phyloP scores from a whole-genome alignment of 163 green algal species.

The Scenedesmus sp. region DNA sequence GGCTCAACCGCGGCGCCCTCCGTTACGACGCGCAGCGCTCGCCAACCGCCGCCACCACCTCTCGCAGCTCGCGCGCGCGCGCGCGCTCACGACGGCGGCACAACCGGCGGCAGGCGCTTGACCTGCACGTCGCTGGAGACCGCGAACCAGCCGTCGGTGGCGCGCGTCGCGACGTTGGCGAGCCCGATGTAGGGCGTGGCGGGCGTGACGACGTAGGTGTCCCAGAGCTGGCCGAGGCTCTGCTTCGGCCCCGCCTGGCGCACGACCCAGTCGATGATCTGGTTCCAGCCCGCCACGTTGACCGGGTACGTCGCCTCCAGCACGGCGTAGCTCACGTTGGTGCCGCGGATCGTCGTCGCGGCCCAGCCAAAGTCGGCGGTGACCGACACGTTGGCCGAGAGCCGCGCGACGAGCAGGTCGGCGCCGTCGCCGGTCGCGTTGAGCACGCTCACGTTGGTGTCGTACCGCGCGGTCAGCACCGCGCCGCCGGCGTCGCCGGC shows the following conservation, averaged over 20 bases:
- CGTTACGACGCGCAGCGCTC: too few species aligned
- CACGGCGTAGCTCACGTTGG: constrained; percentile 36
- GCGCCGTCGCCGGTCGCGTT: constrained; percentile 20
- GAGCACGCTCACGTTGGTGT: constrained; percentile 41
- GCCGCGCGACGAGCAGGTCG: constrained; percentile 23
- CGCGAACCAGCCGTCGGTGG: constrained; percentile 29
- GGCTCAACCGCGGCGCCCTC: too few species aligned
- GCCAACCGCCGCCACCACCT: too few species aligned
- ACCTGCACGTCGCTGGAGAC: constrained; percentile 37
- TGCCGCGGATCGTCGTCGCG: constrained; percentile 12
- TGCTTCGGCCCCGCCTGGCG: constrained; percentile 41
- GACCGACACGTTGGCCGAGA: constrained; percentile 37
- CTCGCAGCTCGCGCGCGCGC: neutral
- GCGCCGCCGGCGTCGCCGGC: neutral
- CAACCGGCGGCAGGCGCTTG: constrained; percentile 17
- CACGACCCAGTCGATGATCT: constrained; percentile 42
- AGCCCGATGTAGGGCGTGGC: constrained; percentile 37
- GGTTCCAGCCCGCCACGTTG: constrained; percentile 30
- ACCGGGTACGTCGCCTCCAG: constrained; percentile 6
- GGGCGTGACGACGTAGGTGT: constrained; percentile 39
- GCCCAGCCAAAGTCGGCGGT: constrained; percentile 42
- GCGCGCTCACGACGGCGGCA: neutral
- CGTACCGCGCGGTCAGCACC: constrained; percentile 8
- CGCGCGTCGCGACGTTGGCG: constrained; percentile 3
- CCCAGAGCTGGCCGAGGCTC: constrained; percentile 24